Evolutionary conservation across 2,329 filamentous ascomycete genomes (phyloP), one percentile per base, ranked within the genome.

Genomic region (Massarina eburnea): DNA sequence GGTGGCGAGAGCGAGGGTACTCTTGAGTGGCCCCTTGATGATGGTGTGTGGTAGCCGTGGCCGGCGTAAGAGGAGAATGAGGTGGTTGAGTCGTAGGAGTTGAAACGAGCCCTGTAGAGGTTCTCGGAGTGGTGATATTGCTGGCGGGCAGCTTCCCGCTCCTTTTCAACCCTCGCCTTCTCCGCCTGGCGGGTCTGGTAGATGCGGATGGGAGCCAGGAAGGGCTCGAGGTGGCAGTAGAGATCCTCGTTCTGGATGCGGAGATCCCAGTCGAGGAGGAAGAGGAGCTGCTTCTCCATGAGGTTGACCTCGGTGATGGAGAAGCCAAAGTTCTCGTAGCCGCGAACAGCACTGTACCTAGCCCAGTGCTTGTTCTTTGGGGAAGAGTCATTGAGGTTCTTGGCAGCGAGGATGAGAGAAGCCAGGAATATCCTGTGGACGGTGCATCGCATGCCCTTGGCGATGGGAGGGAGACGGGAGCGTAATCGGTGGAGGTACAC

Each of bases 331-430:
- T 79, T 82, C 9, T 84, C 83, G 70, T 79, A 86, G 43, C 81
- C 83, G 52, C 79, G 80, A 59, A 96, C 85, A 62, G 85, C 76
- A 49, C 88, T 95, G 79, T 97, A 99, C 63, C 85, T 86, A 55
- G 94, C 91, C 94, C 94, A 99, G 80, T 99, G 94, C 84, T 97
- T 97, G 83, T 99, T 99, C 85, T 97, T 97, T 53, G 94, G 94
- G 10, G 91, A 96, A 51, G 91, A 96, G 79, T 97, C 94, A 72
- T 99, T 97, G 59, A 97, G 82, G 72, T 96, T 96, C 84, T 99
- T 99, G 61, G 94, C 92, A 1, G 94, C 85, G 39, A 86, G 76
- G 66, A 94, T 94, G 57, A 92, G 84, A 14, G 88, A 79, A 33
- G 89, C 92, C 39, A 99, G 82, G 76, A 99, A 97, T 79, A 99